Evolutionary conservation across 2,329 filamentous ascomycete species (phyloP).

Genomic region (Microdochium bolleyi): DNA sequence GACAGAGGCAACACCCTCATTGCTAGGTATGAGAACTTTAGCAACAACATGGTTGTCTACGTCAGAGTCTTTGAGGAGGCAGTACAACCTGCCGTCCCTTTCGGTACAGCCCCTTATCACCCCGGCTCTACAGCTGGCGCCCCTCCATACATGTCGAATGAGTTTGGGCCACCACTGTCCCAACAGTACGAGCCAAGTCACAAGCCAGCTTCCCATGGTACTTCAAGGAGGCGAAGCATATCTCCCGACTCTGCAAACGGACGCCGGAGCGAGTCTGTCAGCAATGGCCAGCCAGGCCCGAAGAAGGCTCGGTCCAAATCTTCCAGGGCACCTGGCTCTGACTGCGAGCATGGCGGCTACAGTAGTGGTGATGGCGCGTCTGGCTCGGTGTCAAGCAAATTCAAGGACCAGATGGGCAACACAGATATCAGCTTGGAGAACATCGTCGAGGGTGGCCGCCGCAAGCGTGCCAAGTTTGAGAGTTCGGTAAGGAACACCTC

Average conservation of each 20-base stretch:
- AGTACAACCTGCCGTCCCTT: constrained; percentile 32
- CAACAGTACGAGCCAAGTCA: background rate
- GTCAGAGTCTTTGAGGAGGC: constrained; percentile 72
- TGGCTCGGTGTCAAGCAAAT: constrained; percentile 68
- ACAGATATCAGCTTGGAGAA: constrained; percentile 98
- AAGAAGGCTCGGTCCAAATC: constrained; percentile 66
- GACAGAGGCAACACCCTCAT: constrained; percentile 84
- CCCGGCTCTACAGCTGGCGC: constrained; percentile 42
- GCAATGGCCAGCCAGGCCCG: constrained; percentile 34
- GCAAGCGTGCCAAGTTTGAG: constrained; percentile 91
- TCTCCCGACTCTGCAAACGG: constrained; percentile 65
- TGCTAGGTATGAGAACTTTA: constrained; percentile 92
- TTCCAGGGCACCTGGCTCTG: constrained; percentile 58
- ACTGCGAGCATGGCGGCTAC: constrained; percentile 62
- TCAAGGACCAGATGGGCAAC: constrained; percentile 81
- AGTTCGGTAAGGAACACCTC: constrained; percentile 74
- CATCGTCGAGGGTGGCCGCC: constrained; percentile 91
- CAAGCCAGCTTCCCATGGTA: constrained; percentile 45
- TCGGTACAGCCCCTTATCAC: constrained; percentile 44
- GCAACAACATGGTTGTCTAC: constrained; percentile 85
- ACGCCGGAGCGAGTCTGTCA: constrained; percentile 68
- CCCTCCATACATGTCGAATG: constrained; percentile 32
- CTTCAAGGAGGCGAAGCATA: constrained; percentile 67
- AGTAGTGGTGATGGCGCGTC: constrained; percentile 82
- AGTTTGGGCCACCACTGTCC: background rate